Evolutionary conservation across 805 yeast species (phyloP), one percentile per base, ranked within the genome.

Genomic region (Monosporozyma solicola): DNA sequence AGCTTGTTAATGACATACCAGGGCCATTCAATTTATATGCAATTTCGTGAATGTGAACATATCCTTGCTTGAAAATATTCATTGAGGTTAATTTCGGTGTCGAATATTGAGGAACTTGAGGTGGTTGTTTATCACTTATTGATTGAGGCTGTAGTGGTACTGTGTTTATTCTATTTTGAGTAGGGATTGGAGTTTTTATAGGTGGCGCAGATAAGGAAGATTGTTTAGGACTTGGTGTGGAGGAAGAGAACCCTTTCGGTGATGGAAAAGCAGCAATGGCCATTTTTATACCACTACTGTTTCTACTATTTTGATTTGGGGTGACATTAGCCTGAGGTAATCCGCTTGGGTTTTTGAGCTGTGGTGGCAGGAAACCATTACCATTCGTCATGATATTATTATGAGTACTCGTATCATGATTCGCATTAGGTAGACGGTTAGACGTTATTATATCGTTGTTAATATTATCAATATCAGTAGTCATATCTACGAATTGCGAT

Each of bases 1-100:
- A 64, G 48, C 60, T 55, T 3, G 41, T 27, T 47, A 63, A 32
- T 13, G 62, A 57, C 62, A 64, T 61, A 9, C 57, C 61, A 7
- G 67, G 65, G 6, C 67, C 68, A 20, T 55, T 46, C 9, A 43
- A 33, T 41, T 51, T 53, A 50, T 54, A 67, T 2, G 66, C 66
- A 25, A 67, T 63, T 45, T 61, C 66, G 49, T 59, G 57, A 27
- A 66, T 57, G 52, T 56, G 57, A 15, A 63, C 59, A 25, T 54
- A 58, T 43, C 61, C 67, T 51, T 64, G 68, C 48, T 66, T 67
- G 25, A 66, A 20, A n/a, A 62, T 51, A 25, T 48, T 31, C 13
- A 39, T 8, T 39, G 25, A 16, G 11, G 43, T 39, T 27, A n/a
- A 16, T 41, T 37, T 29, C 11, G 46, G 46, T 13, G 46, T 43